Base-by-base conservation (phyloP, 306 rosid species). In the Fragaria ananassa region DNA sequence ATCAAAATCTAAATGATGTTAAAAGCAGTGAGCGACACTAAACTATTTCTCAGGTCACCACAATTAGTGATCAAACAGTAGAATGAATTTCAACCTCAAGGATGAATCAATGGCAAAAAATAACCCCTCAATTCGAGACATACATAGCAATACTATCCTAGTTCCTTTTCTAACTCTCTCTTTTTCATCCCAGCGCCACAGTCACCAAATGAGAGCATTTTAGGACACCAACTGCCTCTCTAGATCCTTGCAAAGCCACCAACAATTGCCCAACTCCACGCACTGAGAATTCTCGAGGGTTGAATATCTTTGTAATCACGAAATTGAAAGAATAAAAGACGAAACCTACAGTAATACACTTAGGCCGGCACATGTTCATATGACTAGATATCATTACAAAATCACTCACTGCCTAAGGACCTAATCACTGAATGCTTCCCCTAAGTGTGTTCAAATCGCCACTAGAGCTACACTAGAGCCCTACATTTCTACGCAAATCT, bases 381-480 rank as follows among this genome's bases (percentile, higher is more conserved):
- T 5, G 19, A 39, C 42, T 9, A 10, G 29, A 67, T 27, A 31
- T 62, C 68, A 9, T 2, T 11, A 58, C 54, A 29, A 44, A 37
- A 45, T 21, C 64, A 45, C 44, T 7, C 31, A 42, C 68, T 23
- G 37, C 44, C 50, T 73, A 31, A 77, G 15, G 42, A 81, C 35
- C 79, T 7, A 44, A 69, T 29, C 73, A 11, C 50, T 51, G 35
- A 75, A 71, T 19, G 73, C 74, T 79, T 71, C 69, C 27, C 83
- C 77, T 63, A 74, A 80, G 77, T 50, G 42, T 34, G 81, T 74
- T 37, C 51, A 84, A 81, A 86, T 58, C 80, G 44, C 82, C 83
- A 47, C 34, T 29, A 56, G 61, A 75, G 68, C 23, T 23, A 11
- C 70, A 82, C 61, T 73, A 34, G 13, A 42, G 19, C 37, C 64